phyloP scores from a whole-genome alignment of 2,329 filamentous ascomycete species.

The Pyricularia sp. region DNA sequence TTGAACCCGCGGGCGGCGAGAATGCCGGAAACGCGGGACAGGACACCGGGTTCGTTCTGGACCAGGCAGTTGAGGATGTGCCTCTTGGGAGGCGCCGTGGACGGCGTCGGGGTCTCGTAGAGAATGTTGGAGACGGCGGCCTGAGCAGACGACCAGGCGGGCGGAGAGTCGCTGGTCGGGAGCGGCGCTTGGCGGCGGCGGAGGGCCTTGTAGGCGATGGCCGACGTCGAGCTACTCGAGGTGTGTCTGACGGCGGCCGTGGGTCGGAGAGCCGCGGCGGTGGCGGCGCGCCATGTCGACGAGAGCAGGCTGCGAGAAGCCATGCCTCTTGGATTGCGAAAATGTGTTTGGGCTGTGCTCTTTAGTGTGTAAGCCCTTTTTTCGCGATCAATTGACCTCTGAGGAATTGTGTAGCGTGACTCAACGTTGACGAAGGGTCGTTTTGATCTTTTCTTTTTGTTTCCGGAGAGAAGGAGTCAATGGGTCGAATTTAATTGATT shows the following conservation, averaged over 20 bases:
- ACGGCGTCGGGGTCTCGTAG: constrained; percentile 90
- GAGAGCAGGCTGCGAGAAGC: constrained; percentile 8
- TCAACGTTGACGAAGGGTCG: background rate
- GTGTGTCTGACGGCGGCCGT: constrained; percentile 23
- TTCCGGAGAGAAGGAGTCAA: background rate
- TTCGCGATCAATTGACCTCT: background rate
- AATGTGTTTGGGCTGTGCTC: background rate
- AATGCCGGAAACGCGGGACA: constrained; percentile 94
- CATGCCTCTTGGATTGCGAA: constrained; percentile 4
- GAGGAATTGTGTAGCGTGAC: background rate
- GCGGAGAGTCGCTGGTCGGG: constrained; percentile 65
- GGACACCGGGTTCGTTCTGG: constrained; percentile 95
- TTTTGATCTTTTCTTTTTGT: background rate
- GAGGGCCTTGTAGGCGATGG: constrained; percentile 93
- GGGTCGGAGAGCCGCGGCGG: constrained; percentile 20
- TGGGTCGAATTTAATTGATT: background rate
- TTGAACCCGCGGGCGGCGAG: constrained; percentile 96
- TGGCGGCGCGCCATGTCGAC: constrained; percentile 14
- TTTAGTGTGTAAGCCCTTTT: background rate
- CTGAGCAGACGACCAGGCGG: constrained; percentile 72
- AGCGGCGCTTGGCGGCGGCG: constrained; percentile 82
- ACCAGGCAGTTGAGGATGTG: constrained; percentile 98
- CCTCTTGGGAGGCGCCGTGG: constrained; percentile 75
- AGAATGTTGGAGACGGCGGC: constrained; percentile 96
- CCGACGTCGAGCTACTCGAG: constrained; percentile 69